Evolutionary conservation across 2,329 filamentous ascomycete genomes (phyloP).

Genomic region (Tolypocladium pustulatum): DNA sequence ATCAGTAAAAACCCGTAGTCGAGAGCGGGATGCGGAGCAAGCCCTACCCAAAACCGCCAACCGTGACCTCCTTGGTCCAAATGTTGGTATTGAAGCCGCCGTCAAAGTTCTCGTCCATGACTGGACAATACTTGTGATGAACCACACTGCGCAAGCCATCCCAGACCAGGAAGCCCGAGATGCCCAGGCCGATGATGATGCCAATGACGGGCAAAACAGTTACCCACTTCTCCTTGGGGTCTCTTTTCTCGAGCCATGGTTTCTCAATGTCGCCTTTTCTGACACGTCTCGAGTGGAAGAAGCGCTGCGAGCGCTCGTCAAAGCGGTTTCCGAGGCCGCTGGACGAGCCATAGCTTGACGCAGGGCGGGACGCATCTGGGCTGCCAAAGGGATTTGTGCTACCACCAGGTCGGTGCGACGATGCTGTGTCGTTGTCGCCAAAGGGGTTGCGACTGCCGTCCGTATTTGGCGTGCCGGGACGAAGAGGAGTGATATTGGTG

Average conservation of each 20-base stretch:
- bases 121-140: slow-evolving; percentile 61
- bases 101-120: slow-evolving; percentile 57
- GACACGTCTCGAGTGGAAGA: slow-evolving; percentile 65
- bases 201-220: slow-evolving; percentile 69
- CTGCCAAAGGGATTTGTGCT: slow-evolving; percentile 35
- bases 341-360: slow-evolving; percentile 36
- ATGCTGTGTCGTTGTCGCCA: slow-evolving; percentile 26
- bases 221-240: slow-evolving; percentile 77
- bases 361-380: slow-evolving; percentile 32
- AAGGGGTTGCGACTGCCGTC: slow-evolving; percentile 29
- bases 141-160: slow-evolving; percentile 63
- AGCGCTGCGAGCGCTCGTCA: slow-evolving; percentile 35
- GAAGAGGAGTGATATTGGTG: slow-evolving; percentile 26
- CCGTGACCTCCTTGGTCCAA: slow-evolving; percentile 66
- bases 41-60: slow-evolving; percentile 66
- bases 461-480: slow-evolving; percentile 30
- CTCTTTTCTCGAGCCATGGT: slow-evolving; percentile 64
- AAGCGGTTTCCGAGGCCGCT: slow-evolving; percentile 25
- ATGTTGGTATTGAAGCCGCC: slow-evolving; percentile 45
- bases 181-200: slow-evolving; percentile 54
- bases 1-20: neutral
- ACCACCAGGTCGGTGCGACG: slow-evolving; percentile 18
- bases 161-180: slow-evolving; percentile 64
- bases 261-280: slow-evolving; percentile 64
- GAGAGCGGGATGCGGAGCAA: neutral